Conservation (phyloP, 2,329 filamentous ascomycete species). For the Pestalotiopsis sp. region DNA sequence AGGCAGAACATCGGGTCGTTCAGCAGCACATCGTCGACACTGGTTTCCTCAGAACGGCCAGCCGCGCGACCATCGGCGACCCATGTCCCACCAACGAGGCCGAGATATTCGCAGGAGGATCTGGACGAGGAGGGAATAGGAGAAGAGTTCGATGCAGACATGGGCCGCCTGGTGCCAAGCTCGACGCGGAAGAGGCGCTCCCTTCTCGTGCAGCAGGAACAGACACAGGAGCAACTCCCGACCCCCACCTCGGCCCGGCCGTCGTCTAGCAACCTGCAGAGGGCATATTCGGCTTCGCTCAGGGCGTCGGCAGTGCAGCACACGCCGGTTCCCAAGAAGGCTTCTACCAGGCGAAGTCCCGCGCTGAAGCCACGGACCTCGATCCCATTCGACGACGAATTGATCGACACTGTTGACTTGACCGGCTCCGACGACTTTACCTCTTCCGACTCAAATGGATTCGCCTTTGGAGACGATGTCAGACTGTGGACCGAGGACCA, state of each 20-base stretch:
- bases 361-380: constrained; percentile 18
- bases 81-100: constrained; percentile 23
- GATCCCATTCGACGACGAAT: constrained; percentile 26
- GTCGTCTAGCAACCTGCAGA: constrained; percentile 31
- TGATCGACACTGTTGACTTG: constrained; percentile 35
- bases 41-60: constrained; percentile 16
- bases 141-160: constrained; percentile 32
- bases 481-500: constrained; percentile 46
- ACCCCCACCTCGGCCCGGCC: constrained; percentile 40
- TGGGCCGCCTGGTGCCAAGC: constrained; percentile 47
- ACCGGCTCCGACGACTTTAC: constrained; percentile 29
- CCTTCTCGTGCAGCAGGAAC: constrained; percentile 43
- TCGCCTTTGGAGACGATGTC: constrained; percentile 29
- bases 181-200: constrained; percentile 47
- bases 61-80: constrained; percentile 17
- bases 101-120: constrained; percentile 20
- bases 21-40: not conserved
- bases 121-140: constrained; percentile 16
- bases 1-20: not conserved
- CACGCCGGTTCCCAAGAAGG: constrained; percentile 23
- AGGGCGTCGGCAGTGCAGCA: constrained; percentile 17
- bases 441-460: constrained; percentile 26
- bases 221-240: constrained; percentile 42
- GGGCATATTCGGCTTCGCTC: constrained; percentile 37
- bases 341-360: constrained; percentile 9